phyloP scores from a whole-genome alignment of 495 filamentous ascomycete genomes.

The Copromyces sp. region DNA sequence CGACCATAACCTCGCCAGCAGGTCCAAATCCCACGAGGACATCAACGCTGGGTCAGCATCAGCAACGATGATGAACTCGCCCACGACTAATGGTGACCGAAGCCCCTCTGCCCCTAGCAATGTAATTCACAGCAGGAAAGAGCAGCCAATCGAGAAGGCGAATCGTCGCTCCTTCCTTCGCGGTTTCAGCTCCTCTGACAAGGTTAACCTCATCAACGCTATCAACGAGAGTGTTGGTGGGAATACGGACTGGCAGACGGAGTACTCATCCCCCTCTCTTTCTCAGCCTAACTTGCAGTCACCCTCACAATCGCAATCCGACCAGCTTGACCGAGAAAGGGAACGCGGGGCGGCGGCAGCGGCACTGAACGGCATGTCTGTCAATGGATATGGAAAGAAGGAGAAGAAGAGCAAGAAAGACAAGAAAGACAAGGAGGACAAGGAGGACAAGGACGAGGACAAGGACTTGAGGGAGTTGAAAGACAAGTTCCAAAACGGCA shows the following conservation, averaged over 20 bases:
- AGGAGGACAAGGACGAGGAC: slow-evolving; percentile 23
- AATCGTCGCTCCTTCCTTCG: slow-evolving; percentile 9
- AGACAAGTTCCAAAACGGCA: not conserved
- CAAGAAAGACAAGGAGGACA: slow-evolving; percentile 1
- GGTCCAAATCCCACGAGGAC: slow-evolving; percentile 18
- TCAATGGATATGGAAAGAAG: slow-evolving; percentile 1
- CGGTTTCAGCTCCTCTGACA: not conserved
- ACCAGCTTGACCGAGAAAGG: slow-evolving; percentile 13
- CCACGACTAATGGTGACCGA: not conserved
- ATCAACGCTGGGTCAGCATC: slow-evolving; percentile 13
- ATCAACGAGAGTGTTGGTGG: not conserved
- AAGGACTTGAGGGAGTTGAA: not conserved
- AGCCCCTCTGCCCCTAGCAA: not conserved
- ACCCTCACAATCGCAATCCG: not conserved
- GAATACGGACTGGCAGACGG: not conserved
- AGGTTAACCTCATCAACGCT: not conserved
- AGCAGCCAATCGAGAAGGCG: not conserved
- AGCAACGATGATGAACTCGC: not conserved
- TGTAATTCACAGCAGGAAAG: not conserved
- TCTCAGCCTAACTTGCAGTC: not conserved
- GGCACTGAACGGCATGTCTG: slow-evolving; percentile 16
- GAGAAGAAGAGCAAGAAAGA: slow-evolving; percentile 2
- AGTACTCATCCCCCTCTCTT: not conserved
- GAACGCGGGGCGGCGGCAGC: slow-evolving; percentile 15
- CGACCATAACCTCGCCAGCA: slow-evolving; percentile 15